phyloP scores from a whole-genome alignment of 2,329 filamentous ascomycete genomes.

The Calonectria naviculata region DNA sequence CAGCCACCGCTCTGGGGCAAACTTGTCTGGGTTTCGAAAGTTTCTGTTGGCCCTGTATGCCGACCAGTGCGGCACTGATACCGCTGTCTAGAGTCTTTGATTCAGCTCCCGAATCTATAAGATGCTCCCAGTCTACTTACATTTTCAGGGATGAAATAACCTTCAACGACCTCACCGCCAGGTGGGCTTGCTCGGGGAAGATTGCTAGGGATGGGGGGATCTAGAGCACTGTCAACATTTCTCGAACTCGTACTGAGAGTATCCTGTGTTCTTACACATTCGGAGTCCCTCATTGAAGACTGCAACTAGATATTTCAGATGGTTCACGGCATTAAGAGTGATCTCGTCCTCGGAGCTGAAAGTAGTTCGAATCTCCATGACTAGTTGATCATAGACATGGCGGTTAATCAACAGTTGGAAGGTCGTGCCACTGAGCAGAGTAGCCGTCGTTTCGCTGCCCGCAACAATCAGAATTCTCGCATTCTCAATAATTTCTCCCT shows the following conservation, averaged over 20 bases:
- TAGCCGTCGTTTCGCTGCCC: not conserved
- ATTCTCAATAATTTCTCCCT: not conserved
- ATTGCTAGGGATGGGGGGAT: not conserved
- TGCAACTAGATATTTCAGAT: not conserved
- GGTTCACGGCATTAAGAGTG: not conserved
- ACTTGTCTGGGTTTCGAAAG: not conserved
- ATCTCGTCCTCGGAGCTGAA: not conserved
- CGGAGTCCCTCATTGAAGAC: not conserved
- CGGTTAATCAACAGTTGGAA: not conserved
- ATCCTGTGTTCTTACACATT: not conserved
- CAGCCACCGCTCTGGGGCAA: not conserved
- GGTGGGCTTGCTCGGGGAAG: not conserved
- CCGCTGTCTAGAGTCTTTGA: not conserved
- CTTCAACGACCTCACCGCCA: not conserved
- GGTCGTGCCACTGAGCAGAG: not conserved
- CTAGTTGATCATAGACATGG: not conserved
- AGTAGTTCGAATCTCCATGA: not conserved
- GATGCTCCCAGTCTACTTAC: not conserved
- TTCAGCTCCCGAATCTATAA: not conserved
- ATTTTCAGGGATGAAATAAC: not conserved
- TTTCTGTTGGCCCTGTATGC: not conserved
- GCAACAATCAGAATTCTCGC: not conserved
- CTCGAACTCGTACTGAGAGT: too few species aligned
- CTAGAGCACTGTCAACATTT: not conserved
- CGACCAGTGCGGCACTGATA: not conserved